These are phyloP conservation scores for Trichoderma lentiforme DNA, from an alignment of 2,329 filamentous ascomycete genomes.

Conservation along the genomic window DNA sequence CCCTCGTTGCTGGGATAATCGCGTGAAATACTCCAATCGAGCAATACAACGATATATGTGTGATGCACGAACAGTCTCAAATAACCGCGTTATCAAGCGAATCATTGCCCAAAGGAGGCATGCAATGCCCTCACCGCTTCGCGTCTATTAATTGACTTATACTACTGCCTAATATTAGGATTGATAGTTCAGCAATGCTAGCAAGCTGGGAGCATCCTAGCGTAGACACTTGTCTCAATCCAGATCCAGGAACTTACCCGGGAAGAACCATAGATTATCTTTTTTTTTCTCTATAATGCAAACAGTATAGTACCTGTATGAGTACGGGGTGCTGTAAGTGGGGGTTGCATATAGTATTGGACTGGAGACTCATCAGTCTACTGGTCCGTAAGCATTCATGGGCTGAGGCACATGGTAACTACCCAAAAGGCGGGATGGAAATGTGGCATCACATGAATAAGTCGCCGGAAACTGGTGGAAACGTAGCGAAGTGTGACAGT, in stretches of 20 bases:
- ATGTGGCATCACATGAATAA: not conserved
- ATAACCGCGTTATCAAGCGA: not conserved
- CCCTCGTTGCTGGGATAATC: not conserved
- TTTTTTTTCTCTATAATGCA: not conserved
- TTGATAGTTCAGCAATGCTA: not conserved
- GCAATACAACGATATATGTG: not conserved
- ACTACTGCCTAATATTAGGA: not conserved
- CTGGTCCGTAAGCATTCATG: not conserved
- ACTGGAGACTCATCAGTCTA: not conserved
- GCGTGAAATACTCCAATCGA: not conserved
- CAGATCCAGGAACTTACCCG: not conserved
- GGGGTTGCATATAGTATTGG: not conserved
- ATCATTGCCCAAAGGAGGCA: not conserved
- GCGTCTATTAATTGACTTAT: not conserved
- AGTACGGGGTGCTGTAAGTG: not conserved
- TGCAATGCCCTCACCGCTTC: not conserved
- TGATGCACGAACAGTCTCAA: not conserved
- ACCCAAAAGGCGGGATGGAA: not conserved
- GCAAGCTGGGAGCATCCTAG: not conserved
- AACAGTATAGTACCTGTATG: not conserved
- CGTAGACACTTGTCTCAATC: not conserved
- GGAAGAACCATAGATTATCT: not conserved
- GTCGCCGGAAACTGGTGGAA: not conserved
- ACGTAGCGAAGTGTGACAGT: not conserved
- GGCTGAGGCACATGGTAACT: not conserved